Percentiles rank a stretch among this genome's conserved stretches.
Evolutionary conservation across 169 alveolate genomes (phyloP).

Genomic region (Plasmodium adleri): DNA sequence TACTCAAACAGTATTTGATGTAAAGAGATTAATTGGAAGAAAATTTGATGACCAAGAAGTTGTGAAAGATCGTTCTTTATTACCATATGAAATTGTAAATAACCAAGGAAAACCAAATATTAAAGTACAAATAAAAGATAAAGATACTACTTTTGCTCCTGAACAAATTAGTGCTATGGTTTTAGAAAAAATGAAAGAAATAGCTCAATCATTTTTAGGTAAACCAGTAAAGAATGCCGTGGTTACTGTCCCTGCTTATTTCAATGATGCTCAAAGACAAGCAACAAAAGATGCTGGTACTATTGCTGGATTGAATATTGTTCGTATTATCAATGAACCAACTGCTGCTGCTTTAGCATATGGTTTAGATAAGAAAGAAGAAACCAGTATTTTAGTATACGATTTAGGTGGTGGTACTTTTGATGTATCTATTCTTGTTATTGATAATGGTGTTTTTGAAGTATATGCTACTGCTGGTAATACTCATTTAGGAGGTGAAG

Average conservation of each 20-base stretch:
- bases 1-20: constrained; percentile 97
- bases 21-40: constrained; percentile 98
- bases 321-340: constrained; percentile 99
- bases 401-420: constrained; percentile 99
- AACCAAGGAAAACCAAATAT: constrained; percentile 96
- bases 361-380: constrained; percentile 98
- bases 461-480: constrained; percentile 99
- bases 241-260: constrained; percentile 98
- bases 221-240: constrained; percentile 96
- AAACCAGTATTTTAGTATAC: constrained; percentile 96
- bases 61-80: constrained; percentile 94
- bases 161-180: constrained; percentile 99
- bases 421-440: constrained; percentile 98
- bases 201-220: constrained; percentile 97
- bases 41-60: constrained; percentile 96
- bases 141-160: constrained; percentile 95
- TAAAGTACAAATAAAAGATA: constrained; percentile 92
- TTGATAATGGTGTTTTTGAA: constrained; percentile 98
- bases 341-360: constrained; percentile 99
- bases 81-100: constrained; percentile 96
- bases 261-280: constrained; percentile 99
- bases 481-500: constrained; percentile 99
- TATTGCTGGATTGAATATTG: constrained; percentile 98
- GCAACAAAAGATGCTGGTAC: constrained; percentile 99
- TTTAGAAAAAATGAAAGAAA: constrained; percentile 96